phyloP scores from a whole-genome alignment of 1,139 yeast genomes.

The Nematodospora anomalae region DNA sequence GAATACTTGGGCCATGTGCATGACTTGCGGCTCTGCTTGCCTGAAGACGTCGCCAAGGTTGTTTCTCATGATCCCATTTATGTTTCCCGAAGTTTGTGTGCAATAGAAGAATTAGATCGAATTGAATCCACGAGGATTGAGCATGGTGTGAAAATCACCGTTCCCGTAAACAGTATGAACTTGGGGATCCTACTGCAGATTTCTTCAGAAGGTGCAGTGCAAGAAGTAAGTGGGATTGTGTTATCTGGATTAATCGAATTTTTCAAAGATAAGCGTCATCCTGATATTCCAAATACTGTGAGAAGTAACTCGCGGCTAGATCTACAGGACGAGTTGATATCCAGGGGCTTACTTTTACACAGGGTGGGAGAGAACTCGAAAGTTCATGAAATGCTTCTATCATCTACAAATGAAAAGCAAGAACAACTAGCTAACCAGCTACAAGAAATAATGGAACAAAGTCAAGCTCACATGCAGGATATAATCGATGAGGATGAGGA shows the following conservation, averaged over 20 bases:
- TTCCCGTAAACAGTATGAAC: constrained; percentile 11
- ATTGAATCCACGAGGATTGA: constrained; percentile 14
- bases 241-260: constrained; percentile 32
- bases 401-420: constrained; percentile 7
- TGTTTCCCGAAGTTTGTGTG: constrained; percentile 8
- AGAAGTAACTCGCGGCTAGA: constrained; percentile 7
- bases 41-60: constrained; percentile 18
- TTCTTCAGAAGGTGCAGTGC: constrained; percentile 28
- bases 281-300: constrained; percentile 5
- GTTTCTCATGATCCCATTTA: constrained; percentile 14
- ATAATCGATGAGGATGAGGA: constrained; percentile 8
- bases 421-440: constrained; percentile 9
- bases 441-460: constrained; percentile 10
- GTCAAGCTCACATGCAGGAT: constrained; percentile 5
- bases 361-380: constrained; percentile 9
- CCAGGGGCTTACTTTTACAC: constrained; percentile 8
- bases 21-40: constrained; percentile 16
- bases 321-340: constrained; percentile 13
- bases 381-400: constrained; percentile 6
- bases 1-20: constrained; percentile 7
- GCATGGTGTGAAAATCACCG: constrained; percentile 44
- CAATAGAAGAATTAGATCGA: constrained; percentile 12
- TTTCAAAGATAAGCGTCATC: constrained; percentile 14
- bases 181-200: constrained; percentile 51
- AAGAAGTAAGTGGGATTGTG: constrained; percentile 45